These are phyloP conservation scores for Trypanosoma grayi DNA, from an alignment of 208 protist species.

Conservation along the genomic window DNA sequence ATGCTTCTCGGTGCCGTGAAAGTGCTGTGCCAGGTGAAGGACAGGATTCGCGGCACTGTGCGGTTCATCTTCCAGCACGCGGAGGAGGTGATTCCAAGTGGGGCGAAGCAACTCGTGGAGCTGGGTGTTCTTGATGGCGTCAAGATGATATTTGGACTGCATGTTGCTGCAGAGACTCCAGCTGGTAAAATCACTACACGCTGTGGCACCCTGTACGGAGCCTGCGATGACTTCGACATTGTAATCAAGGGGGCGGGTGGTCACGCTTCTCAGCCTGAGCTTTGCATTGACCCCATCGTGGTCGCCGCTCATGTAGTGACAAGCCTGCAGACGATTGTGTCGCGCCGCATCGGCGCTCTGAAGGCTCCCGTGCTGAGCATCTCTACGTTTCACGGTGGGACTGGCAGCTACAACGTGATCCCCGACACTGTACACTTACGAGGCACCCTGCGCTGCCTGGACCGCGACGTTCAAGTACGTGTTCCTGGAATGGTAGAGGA, in stretches of 20 bases:
- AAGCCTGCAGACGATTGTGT: conserved; percentile 63
- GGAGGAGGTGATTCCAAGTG: conserved; percentile 61
- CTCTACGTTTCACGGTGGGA: conserved; percentile 54
- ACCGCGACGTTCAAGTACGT: conserved; percentile 52
- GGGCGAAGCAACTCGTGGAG: conserved; percentile 46
- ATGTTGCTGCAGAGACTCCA: conserved; percentile 29
- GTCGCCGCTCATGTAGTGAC: conserved; percentile 52
- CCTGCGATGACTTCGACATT: conserved; percentile 72
- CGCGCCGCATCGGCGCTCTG: conserved; percentile 58
- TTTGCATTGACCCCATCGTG: conserved; percentile 65
- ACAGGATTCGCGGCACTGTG: conserved; percentile 53
- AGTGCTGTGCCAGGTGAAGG: conserved; percentile 48
- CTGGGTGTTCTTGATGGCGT: conserved; percentile 45
- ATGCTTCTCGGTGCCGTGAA: conserved; percentile 71
- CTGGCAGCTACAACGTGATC: conserved; percentile 75
- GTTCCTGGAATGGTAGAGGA: conserved; percentile 71
- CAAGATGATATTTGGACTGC: conserved; percentile 53
- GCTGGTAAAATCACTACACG: conserved; percentile 26
- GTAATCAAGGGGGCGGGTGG: conserved; percentile 61
- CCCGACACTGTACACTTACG: conserved; percentile 61
- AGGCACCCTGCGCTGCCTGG: conserved; percentile 66
- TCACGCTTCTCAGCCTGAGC: conserved; percentile 65
- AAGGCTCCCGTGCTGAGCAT: conserved; percentile 63
- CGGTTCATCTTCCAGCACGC: conserved; percentile 79
- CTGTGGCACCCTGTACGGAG: conserved; percentile 35